Conservation (phyloP, 164 flowering plant species). For the Vitis rotundifolia region DNA sequence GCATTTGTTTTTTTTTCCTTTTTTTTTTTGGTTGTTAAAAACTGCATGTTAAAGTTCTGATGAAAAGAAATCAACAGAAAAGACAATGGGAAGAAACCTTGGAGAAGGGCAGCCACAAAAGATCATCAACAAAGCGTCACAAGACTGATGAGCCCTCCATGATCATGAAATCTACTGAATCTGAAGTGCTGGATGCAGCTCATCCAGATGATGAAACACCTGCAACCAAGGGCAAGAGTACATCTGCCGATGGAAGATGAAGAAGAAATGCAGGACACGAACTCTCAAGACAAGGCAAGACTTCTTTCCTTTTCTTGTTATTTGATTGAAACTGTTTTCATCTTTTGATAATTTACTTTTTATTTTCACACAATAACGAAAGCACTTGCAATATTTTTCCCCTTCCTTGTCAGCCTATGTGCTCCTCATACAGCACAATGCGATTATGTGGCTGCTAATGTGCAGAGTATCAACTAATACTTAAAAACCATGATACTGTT, state of each 20-base stretch:
- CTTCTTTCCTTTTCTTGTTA: background rate
- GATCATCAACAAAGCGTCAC: constrained; percentile 45
- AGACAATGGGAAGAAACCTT: constrained; percentile 59
- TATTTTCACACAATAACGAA: too few relatives aligned
- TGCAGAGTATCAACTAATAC: too few relatives aligned
- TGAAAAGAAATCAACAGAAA: constrained; percentile 67
- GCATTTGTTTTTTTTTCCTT: constrained; percentile 1
- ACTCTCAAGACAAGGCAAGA: constrained; percentile 35
- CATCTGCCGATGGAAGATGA: constrained; percentile 19
- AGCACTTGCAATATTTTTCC: too few relatives aligned
- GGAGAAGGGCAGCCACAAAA: constrained; percentile 39
- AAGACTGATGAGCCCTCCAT: constrained; percentile 41
- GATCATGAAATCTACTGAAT: constrained; percentile 26
- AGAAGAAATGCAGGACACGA: constrained; percentile 55
- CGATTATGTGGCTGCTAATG: too few relatives aligned
- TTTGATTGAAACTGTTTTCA: too few relatives aligned
- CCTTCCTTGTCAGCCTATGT: too few relatives aligned
- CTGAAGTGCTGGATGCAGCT: constrained; percentile 21
- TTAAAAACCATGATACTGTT: too few relatives aligned
- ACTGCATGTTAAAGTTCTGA: constrained; percentile 56
- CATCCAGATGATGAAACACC: constrained; percentile 26
- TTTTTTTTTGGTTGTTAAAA: constrained; percentile 37
- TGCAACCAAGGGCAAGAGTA: constrained; percentile 20
- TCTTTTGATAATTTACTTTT: too few relatives aligned
- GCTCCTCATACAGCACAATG: too few relatives aligned